Evolutionary conservation across 257 asterid genomes (phyloP), one percentile per base, ranked within the genome.

Genomic region (Ballota nigra): DNA sequence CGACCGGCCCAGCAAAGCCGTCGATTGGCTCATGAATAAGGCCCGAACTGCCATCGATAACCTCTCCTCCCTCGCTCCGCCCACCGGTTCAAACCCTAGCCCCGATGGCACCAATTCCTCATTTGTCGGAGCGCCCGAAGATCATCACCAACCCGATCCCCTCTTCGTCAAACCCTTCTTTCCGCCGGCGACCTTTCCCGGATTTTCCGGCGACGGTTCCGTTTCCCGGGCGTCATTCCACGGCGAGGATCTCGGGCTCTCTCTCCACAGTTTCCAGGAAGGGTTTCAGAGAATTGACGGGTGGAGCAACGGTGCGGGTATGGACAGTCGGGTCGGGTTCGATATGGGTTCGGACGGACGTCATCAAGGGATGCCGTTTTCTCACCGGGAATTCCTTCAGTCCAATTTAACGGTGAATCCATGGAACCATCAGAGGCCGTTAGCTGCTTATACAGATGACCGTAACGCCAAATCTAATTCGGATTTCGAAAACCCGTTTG

Each of bases 1-100:
- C 24, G 94, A 87, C 77, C 75, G 90, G 34, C 89, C 94, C 0
- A 87, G 89, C 79, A 87, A 85, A 43, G 90, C 89, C 19, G 83
- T 87, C 1, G 94, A 85, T 68, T 87, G 94, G 94, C 83, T 87
- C 52, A 81, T 87, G 59, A 72, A 71, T 7, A 87, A 87, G 68
- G 92, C 92, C 2, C 72, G 80, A 70, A 34, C 78, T 22, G 83
- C 92, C 66, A 87, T 87, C 9, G 84, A 87, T 6, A 76, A 71
- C 40, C 79, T 87, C 1, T 66, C 75, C 7, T 76, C 65, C 13
- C 36, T 29, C 0, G 68, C 78, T 2, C 66, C 81, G 5, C 58
- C 63, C 70, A 45, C 57, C 64, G 81, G 77, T n/a, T 49, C 78
- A 5, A 76, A 68, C 63, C 81, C 77, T 3, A 78, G 70, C 40